phyloP scores from a whole-genome alignment of 2,329 filamentous ascomycete genomes.

The Cryphonectria radicalis region DNA sequence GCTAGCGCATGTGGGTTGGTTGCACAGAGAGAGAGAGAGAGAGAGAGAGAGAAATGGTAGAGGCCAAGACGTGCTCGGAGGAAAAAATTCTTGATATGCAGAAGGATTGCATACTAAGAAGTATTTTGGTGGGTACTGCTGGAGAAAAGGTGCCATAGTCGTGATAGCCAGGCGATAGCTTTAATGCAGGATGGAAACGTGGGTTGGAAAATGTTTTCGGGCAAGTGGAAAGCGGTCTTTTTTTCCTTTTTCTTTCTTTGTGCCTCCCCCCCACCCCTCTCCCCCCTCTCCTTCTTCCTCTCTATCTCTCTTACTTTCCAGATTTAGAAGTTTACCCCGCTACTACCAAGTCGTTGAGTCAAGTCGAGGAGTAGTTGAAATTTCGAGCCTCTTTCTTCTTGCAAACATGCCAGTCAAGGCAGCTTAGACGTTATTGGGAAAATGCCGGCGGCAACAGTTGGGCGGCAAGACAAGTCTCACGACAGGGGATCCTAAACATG shows the following conservation, averaged over 20 bases:
- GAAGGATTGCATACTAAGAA: background rate
- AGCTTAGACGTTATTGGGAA: too few relatives aligned
- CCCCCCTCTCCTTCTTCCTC: background rate
- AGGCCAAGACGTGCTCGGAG: background rate
- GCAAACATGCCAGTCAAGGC: background rate
- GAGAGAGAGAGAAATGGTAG: background rate
- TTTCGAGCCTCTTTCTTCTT: background rate
- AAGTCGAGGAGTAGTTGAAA: background rate
- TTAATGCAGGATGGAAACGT: background rate
- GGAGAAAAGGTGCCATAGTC: background rate
- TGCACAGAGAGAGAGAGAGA: background rate
- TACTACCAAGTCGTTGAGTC: background rate
- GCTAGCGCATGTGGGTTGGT: constrained; percentile 14
- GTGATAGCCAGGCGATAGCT: background rate
- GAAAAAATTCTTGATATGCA: background rate
- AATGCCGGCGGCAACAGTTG: background rate
- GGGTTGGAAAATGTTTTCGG: background rate
- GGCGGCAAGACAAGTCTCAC: background rate
- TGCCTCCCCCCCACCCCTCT: too few relatives aligned
- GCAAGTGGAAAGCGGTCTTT: background rate
- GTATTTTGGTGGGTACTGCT: background rate
- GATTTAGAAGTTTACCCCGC: background rate
- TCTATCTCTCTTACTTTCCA: background rate
- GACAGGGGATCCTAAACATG: background rate
- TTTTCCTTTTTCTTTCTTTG: background rate